phyloP scores from a whole-genome alignment of 2,329 filamentous ascomycete genomes.

The Colletotrichum limetticola region DNA sequence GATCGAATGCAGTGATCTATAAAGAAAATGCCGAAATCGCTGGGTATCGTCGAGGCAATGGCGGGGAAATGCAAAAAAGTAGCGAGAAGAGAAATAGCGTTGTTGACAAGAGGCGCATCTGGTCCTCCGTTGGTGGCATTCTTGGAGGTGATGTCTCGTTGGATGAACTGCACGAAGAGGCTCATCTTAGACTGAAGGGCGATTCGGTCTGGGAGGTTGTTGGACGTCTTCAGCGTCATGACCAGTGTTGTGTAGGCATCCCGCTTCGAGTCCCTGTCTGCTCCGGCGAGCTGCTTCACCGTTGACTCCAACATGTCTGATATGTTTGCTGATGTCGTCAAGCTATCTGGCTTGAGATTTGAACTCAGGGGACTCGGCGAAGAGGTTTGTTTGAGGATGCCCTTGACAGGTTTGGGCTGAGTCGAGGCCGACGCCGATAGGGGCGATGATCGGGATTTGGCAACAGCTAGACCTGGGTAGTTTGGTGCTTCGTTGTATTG shows the following conservation, averaged over 20 bases:
- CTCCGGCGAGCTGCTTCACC: constrained; percentile 81
- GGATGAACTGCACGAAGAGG: constrained; percentile 83
- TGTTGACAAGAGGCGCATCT: constrained; percentile 78
- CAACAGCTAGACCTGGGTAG: constrained; percentile 51
- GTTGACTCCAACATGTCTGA: constrained; percentile 87
- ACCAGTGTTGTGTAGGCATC: constrained; percentile 90
- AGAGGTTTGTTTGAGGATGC: constrained; percentile 81
- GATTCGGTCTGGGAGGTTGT: constrained; percentile 80
- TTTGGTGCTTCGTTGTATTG: constrained; percentile 66
- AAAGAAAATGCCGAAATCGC: constrained; percentile 83
- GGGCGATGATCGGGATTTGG: constrained; percentile 53
- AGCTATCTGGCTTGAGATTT: constrained; percentile 48
- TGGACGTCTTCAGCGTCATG: constrained; percentile 81
- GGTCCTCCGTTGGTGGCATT: constrained; percentile 59
- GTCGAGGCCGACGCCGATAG: constrained; percentile 51
- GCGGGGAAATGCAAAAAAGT: constrained; percentile 80
- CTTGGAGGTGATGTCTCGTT: constrained; percentile 79
- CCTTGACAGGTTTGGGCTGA: constrained; percentile 62
- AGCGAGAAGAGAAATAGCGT: constrained; percentile 81
- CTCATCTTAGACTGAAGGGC: constrained; percentile 81
- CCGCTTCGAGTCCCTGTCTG: constrained; percentile 76
- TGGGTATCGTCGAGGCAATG: constrained; percentile 76
- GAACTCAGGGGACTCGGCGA: constrained; percentile 58
- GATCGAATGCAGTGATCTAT: constrained; percentile 82
- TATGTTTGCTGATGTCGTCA: constrained; percentile 64